Evolutionary conservation across 2,329 filamentous ascomycete genomes (phyloP), one percentile per base, ranked within the genome.

Genomic region (Diaporthe ampelina): DNA sequence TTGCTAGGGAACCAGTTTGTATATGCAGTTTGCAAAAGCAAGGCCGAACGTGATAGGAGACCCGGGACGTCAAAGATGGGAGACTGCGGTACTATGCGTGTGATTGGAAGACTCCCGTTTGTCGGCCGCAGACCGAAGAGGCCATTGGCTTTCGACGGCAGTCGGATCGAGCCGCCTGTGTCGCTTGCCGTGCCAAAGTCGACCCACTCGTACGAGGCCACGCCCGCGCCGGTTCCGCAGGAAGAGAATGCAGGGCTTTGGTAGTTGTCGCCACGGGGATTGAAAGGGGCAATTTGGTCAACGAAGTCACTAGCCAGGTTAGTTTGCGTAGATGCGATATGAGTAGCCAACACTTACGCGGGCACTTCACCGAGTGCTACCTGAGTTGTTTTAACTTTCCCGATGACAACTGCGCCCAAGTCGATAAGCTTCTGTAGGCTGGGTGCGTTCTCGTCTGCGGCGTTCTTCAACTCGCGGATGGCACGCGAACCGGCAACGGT

Each of bases 221-320:
- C 56, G 56, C 56, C 56, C 32, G 56, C 56, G 56, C 56, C 56
- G 9, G 56, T 59, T 10, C 32, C 56, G 17, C 56, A 59, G 32
- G 56, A 59, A 59, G 56, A 59, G 56, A 59, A 59, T 21, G 56
- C 56, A 24, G 56, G 56, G 32, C 56, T 59, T 40, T 59, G 56
- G 32, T 59, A 59, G 56, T 59, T 59, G 21, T 59, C 56, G 32
- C 56, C 56, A 29, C 56, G 56, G 21, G 56, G 56, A 37, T 59
- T 59, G 21, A 59, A 59, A 24, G 56, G 56, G 56, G 56, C 56
- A 37, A 59, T 17, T 21, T 59, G 56, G 32, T 59, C 56, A 24
- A 59, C 56, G 13, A 59, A 59, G 21, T 59, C 56, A 59, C 56
- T 59, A 24, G 21, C 1, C 32, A 59, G 32, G 32, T 59, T 40